Evolutionary conservation across 768 basidiomycete species (phyloP).

Genomic region (Amanita rubescens): DNA sequence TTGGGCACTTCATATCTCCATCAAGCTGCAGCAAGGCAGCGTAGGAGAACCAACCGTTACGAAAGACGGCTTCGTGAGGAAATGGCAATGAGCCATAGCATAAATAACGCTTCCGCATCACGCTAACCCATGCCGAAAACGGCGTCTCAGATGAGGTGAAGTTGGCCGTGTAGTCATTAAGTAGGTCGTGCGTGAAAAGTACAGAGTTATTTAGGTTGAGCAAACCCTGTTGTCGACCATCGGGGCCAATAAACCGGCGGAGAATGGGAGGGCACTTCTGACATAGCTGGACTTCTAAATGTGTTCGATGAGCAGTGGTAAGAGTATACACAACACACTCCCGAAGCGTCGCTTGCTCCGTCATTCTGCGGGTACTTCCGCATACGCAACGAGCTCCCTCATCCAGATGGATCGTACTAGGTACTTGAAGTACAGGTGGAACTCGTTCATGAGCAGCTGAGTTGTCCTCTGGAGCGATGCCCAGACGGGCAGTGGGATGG

Average conservation of each 20-base stretch:
- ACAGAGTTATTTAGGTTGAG: constrained; percentile 28
- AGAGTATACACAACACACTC: not conserved
- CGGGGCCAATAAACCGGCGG: constrained; percentile 22
- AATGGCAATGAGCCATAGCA: constrained; percentile 12
- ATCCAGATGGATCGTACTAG: too few species aligned
- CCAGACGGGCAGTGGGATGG: too few species aligned
- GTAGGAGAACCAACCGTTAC: constrained; percentile 27
- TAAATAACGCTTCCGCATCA: constrained; percentile 17
- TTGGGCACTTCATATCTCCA: constrained; percentile 18
- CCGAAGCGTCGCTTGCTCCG: not conserved
- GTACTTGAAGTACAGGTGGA: too few species aligned
- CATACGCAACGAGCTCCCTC: too few species aligned
- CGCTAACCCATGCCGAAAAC: constrained; percentile 21
- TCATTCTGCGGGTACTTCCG: too few species aligned
- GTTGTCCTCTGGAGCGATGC: too few species aligned
- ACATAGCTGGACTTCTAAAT: not conserved
- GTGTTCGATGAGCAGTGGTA: not conserved
- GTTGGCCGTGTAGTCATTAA: constrained; percentile 26
- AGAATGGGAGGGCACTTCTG: not conserved
- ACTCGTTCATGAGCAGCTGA: too few species aligned
- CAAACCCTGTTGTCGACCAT: constrained; percentile 18
- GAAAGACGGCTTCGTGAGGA: constrained; percentile 22
- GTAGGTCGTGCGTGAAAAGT: constrained; percentile 24
- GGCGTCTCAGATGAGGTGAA: constrained; percentile 29
- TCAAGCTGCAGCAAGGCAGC: constrained; percentile 16